A percentile compares a stretch with the other conserved stretches of the same genome.
Evolutionary conservation across 345 rosid species (phyloP).

Genomic region (Syzygium aromaticum): DNA sequence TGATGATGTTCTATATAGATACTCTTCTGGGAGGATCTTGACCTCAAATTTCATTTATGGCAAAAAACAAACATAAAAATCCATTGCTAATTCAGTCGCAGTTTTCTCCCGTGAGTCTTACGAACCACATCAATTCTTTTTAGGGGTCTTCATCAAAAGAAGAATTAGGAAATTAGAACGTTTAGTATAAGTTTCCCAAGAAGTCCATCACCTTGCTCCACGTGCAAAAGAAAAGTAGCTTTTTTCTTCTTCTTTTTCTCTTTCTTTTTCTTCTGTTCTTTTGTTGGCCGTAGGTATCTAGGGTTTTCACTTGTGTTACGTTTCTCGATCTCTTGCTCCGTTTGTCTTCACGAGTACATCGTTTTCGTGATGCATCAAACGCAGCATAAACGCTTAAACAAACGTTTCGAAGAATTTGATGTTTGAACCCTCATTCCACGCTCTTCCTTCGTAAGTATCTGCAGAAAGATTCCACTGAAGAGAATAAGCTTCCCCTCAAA

Average conservation of each 20-base stretch:
- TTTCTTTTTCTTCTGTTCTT: background rate
- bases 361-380: background rate
- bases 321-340: background rate
- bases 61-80: background rate
- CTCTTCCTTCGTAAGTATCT: background rate
- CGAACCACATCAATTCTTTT: background rate
- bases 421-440: background rate
- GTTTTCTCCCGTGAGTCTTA: background rate
- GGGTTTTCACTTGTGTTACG: background rate
- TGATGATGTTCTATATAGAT: background rate
- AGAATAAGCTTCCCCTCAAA: background rate
- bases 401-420: background rate
- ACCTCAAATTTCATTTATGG: background rate
- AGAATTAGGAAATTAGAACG: background rate
- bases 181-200: background rate
- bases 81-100: background rate
- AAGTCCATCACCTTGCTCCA: background rate
- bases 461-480: background rate
- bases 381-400: background rate
- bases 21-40: background rate
- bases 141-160: background rate
- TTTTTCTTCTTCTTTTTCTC: background rate
- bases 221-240: background rate
- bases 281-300: background rate
- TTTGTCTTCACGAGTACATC: background rate